Conservation (phyloP, 306 rosid species). For the Astragalus glycyphyllos region DNA sequence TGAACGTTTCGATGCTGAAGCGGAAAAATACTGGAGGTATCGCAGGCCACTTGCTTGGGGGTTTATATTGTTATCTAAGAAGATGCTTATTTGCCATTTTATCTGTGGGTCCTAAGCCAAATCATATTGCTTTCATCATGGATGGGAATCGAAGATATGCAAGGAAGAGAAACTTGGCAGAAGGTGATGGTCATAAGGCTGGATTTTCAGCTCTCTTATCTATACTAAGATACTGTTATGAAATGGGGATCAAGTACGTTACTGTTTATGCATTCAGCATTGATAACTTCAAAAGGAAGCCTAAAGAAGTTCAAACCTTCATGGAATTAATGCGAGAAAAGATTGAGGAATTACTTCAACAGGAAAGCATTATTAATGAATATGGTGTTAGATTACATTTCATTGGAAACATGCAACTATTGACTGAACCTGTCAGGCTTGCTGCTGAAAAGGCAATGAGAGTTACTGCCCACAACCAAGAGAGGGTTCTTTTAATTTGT, state of each 20-base stretch:
- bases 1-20: constrained; percentile 56
- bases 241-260: constrained; percentile 71
- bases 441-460: constrained; percentile 73
- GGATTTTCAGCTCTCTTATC: constrained; percentile 63
- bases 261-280: constrained; percentile 89
- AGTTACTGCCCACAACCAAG: constrained; percentile 64
- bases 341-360: constrained; percentile 64
- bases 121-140: constrained; percentile 87
- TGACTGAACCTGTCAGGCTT: constrained; percentile 60
- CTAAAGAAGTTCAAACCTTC: constrained; percentile 61
- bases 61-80: constrained; percentile 53
- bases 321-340: constrained; percentile 81
- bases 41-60: constrained; percentile 38
- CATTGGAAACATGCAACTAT: constrained; percentile 66
- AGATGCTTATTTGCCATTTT: constrained; percentile 60
- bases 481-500: constrained; percentile 58
- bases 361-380: constrained; percentile 57
- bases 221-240: constrained; percentile 70
- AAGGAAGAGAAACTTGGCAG: constrained; percentile 54
- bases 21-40: constrained; percentile 42
- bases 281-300: constrained; percentile 71
- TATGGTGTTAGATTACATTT: constrained; percentile 67
- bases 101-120: constrained; percentile 72
- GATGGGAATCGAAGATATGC: constrained; percentile 92
- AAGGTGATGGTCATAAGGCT: constrained; percentile 69